phyloP scores from a whole-genome alignment of 2,329 filamentous ascomycete species.

The Talaromyces sp. region DNA sequence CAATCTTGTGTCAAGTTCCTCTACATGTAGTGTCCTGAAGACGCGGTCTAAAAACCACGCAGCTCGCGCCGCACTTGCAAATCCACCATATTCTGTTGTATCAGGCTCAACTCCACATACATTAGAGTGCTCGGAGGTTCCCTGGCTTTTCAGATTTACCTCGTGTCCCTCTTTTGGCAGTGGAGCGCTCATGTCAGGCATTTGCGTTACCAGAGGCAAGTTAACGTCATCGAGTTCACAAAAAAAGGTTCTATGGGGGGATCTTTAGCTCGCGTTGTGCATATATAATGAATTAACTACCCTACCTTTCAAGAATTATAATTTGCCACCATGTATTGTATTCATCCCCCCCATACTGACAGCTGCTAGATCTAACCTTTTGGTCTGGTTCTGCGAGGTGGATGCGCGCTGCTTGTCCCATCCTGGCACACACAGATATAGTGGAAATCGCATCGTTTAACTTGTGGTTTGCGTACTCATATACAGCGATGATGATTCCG shows the following conservation, averaged over 20 bases:
- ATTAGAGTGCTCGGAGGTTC: not conserved
- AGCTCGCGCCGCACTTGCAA: conserved; percentile 18
- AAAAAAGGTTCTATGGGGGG: not conserved
- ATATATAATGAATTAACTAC: not conserved
- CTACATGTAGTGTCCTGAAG: conserved; percentile 10
- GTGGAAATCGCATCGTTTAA: conserved; percentile 19
- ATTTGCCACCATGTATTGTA: conserved; percentile 27
- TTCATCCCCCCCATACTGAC: conserved; percentile 15
- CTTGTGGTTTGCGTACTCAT: conserved; percentile 21
- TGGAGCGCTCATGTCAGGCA: not conserved
- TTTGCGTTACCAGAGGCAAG: not conserved
- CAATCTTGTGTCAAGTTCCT: conserved; percentile 10
- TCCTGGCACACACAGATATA: conserved; percentile 19
- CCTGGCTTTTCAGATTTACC: not conserved
- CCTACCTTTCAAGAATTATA: conserved; percentile 23
- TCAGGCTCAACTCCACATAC: not conserved
- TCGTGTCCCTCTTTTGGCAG: not conserved
- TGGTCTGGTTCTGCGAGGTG: conserved; percentile 3
- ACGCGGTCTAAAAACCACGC: conserved; percentile 19
- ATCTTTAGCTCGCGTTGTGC: not conserved
- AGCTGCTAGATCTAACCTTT: not conserved
- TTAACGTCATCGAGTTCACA: not conserved
- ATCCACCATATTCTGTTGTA: conserved; percentile 12
- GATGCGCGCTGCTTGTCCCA: conserved; percentile 20
- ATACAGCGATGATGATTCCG: conserved; percentile 20